phyloP scores from a whole-genome alignment of 2,329 filamentous ascomycete species.

The Sarocladiaceae sp. region DNA sequence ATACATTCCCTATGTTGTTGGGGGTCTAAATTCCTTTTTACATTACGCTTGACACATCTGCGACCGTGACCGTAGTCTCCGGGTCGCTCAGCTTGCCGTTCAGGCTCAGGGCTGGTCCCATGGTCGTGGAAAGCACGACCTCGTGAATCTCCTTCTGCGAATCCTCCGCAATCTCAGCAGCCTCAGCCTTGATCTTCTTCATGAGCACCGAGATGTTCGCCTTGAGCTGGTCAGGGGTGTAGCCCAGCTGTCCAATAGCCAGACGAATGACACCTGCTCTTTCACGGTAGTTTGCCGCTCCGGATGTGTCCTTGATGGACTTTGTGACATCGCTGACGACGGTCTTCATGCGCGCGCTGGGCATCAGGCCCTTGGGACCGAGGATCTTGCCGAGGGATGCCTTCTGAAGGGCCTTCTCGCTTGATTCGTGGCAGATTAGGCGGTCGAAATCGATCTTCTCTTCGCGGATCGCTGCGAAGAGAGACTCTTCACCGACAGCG shows the following conservation, averaged over 20 bases:
- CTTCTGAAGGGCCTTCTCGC: conserved; percentile 74
- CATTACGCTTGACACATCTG: conserved; percentile 50
- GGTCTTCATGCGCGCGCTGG: conserved; percentile 80
- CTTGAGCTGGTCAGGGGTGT: conserved; percentile 81
- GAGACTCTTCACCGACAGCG: conserved; percentile 76
- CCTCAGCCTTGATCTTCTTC: conserved; percentile 72
- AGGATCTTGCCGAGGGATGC: conserved; percentile 75
- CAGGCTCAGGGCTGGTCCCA: conserved; percentile 81
- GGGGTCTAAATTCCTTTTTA: conserved; percentile 29
- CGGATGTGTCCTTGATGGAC: conserved; percentile 77
- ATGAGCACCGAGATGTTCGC: conserved; percentile 80
- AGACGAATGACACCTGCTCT: conserved; percentile 77
- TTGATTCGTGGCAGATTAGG: conserved; percentile 79
- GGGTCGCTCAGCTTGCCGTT: conserved; percentile 71
- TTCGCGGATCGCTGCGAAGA: conserved; percentile 72
- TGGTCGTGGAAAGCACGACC: conserved; percentile 79
- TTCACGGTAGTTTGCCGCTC: conserved; percentile 84
- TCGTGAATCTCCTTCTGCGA: conserved; percentile 46
- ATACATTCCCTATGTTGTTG: conserved; percentile 18
- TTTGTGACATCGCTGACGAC: conserved; percentile 75
- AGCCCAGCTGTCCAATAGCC: conserved; percentile 86
- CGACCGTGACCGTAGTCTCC: conserved; percentile 50
- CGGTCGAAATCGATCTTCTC: conserved; percentile 84
- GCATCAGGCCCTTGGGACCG: conserved; percentile 90
- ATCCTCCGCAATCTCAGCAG: conserved; percentile 60